Evolutionary conservation across 148 eudicot species (phyloP).

Genomic region (Fallopia convolvulus): DNA sequence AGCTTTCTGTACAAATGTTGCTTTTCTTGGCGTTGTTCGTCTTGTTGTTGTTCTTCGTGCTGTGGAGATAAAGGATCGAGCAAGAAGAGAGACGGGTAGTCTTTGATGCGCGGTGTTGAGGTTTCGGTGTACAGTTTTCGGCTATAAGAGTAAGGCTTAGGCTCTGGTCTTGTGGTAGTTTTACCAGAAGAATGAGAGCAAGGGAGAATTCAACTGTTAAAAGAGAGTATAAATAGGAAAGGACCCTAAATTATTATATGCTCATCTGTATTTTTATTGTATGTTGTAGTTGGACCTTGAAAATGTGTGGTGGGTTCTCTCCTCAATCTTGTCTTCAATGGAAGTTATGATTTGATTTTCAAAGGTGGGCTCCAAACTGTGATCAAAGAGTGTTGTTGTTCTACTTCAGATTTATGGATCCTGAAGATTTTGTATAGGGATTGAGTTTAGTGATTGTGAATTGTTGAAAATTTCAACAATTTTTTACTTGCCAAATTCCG

Average conservation of each 20-base stretch:
- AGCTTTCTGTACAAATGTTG: not conserved
- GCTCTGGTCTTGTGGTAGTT: slow-evolving; percentile 2
- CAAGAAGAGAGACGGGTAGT: not conserved
- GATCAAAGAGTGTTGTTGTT: not conserved
- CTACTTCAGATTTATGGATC: not conserved
- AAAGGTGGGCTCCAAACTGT: not conserved
- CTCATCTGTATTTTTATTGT: not conserved
- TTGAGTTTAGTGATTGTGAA: not conserved
- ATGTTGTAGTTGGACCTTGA: not conserved
- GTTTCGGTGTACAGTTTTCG: not conserved
- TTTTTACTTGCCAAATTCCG: too few relatives aligned
- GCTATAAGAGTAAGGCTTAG: not conserved
- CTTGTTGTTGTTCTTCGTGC: slow-evolving; percentile 1
- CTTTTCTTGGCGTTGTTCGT: not conserved
- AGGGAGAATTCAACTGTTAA: not conserved
- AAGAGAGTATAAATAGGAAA: not conserved
- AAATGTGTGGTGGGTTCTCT: not conserved
- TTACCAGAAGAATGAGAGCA: not conserved
- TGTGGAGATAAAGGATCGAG: not conserved
- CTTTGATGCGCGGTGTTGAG: not conserved
- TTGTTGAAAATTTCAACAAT: not conserved
- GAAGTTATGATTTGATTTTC: not conserved
- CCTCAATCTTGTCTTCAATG: not conserved
- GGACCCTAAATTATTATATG: not conserved
- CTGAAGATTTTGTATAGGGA: not conserved